A percentile compares a stretch with the other conserved stretches of the same genome.
phyloP scores from a whole-genome alignment of 1,284 basidiomycete species.

The Cryptococcus sp. region DNA sequence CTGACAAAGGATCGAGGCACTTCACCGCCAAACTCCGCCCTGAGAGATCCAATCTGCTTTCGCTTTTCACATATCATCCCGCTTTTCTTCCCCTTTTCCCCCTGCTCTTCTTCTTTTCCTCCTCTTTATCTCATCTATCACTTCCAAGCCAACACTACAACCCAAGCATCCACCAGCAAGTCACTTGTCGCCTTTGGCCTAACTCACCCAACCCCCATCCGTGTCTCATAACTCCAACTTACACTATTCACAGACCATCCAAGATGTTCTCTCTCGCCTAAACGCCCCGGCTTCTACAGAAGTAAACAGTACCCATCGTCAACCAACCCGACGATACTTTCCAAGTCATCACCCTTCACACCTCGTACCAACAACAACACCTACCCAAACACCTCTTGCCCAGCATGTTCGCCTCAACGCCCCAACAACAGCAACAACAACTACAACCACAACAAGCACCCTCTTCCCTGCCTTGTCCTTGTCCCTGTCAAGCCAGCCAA shows the following conservation, averaged over 20 bases:
- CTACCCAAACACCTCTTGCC: slow-evolving; percentile 18
- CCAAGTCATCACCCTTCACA: slow-evolving; percentile 12
- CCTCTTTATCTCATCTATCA: slow-evolving; percentile 4
- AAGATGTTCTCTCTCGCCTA: slow-evolving; percentile 34
- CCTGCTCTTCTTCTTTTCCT: slow-evolving; percentile 12
- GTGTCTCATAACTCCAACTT: slow-evolving; percentile 15
- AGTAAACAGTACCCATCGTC: slow-evolving; percentile 20
- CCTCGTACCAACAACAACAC: slow-evolving; percentile 14
- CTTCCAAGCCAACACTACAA: slow-evolving; percentile 2
- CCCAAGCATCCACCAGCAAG: slow-evolving; percentile 2
- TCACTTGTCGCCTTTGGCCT: slow-evolving; percentile 15
- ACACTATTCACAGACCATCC: slow-evolving; percentile 24
- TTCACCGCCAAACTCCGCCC: slow-evolving; percentile 8
- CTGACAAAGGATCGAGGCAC: neutral
- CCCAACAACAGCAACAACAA: slow-evolving; percentile 16
- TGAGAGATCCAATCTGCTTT: neutral
- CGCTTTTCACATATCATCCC: slow-evolving; percentile 1
- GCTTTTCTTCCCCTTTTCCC: slow-evolving; percentile 5
- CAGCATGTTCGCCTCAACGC: slow-evolving; percentile 23
- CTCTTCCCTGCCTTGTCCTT: slow-evolving; percentile 3
- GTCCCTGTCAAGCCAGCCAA: slow-evolving; percentile 10
- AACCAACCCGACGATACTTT: slow-evolving; percentile 8
- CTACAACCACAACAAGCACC: slow-evolving; percentile 9
- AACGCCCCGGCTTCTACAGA: slow-evolving; percentile 18
- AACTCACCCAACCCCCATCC: slow-evolving; percentile 8